phyloP scores from a whole-genome alignment of 1,139 yeast genomes.

The Kazachstania sp. region DNA sequence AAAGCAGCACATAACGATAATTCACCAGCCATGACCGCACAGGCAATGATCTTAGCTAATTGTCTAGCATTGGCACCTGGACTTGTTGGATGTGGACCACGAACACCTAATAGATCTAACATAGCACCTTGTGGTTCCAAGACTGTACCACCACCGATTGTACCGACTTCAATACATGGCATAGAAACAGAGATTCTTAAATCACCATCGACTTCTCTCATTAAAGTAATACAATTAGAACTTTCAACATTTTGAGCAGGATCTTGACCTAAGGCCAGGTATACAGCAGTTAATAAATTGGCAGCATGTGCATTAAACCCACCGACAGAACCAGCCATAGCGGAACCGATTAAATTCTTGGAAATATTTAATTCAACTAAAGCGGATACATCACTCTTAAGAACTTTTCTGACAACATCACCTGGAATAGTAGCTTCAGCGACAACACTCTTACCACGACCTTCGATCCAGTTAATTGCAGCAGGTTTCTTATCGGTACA shows the following conservation, averaged over 20 bases:
- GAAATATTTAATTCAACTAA: constrained; percentile 81
- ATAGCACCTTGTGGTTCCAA: constrained; percentile 95
- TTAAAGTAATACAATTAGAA: constrained; percentile 92
- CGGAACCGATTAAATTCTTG: constrained; percentile 91
- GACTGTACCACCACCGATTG: constrained; percentile 98
- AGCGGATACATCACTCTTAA: constrained; percentile 89
- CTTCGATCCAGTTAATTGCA: constrained; percentile 98
- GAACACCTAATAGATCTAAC: constrained; percentile 88
- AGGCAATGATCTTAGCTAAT: constrained; percentile 89
- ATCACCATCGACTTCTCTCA: constrained; percentile 79
- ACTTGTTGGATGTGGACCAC: constrained; percentile 88
- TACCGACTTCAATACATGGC: constrained; percentile 99
- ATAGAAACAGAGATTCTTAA: constrained; percentile 87
- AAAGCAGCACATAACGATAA: constrained; percentile 88
- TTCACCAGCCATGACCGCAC: constrained; percentile 95
- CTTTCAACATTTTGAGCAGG: constrained; percentile 98
- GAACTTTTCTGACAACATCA: constrained; percentile 66
- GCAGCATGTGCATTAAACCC: constrained; percentile 99
- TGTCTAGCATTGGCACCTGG: constrained; percentile 96
- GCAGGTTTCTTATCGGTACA: constrained; percentile 98
- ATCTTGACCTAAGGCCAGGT: constrained; percentile 94
- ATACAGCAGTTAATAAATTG: constrained; percentile 89
- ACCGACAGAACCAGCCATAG: constrained; percentile 99
- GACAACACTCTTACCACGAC: constrained; percentile 96
- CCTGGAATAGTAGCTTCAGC: constrained; percentile 91